These are phyloP conservation scores for Kwoniella bestiolae DNA, from an alignment of 768 basidiomycete genomes.

Conservation along the genomic window DNA sequence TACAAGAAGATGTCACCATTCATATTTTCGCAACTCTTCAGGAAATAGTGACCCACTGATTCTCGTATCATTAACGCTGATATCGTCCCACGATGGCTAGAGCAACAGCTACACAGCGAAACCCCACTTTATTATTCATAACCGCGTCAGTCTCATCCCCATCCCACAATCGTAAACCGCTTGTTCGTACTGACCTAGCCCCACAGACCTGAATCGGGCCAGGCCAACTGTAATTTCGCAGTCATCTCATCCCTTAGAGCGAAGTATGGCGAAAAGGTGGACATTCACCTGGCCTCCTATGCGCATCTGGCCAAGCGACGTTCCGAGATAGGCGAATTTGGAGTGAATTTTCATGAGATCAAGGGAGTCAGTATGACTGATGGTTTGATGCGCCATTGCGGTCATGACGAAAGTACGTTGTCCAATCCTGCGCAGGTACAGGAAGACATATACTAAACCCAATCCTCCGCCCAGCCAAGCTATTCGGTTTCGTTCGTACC, in stretches of 20 bases:
- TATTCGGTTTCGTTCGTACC: not conserved
- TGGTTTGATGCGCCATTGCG: not conserved
- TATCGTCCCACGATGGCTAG: too few species aligned
- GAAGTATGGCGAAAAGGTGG: constrained; percentile 17
- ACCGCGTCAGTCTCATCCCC: too few species aligned
- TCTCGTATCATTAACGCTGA: too few species aligned
- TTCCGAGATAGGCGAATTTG: not conserved
- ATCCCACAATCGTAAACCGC: too few species aligned
- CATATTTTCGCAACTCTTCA: too few species aligned
- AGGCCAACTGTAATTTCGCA: constrained; percentile 25
- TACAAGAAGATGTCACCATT: too few species aligned
- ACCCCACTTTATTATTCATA: not conserved
- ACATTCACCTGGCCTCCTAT: constrained; percentile 23
- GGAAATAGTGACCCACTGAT: too few species aligned
- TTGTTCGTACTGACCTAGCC: too few species aligned
- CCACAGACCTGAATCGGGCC: constrained; percentile 33
- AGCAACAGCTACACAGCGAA: not conserved
- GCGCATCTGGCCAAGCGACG: not conserved
- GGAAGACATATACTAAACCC: not conserved
- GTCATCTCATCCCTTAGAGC: constrained; percentile 24
- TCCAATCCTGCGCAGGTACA: not conserved
- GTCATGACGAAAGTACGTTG: not conserved
- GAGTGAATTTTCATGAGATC: constrained; percentile 25
- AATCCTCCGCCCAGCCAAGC: not conserved
- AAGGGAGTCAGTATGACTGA: constrained; percentile 1